These are phyloP conservation scores for Epichloe gansuensis DNA, from an alignment of 2,329 filamentous ascomycete species.

Conservation along the genomic window DNA sequence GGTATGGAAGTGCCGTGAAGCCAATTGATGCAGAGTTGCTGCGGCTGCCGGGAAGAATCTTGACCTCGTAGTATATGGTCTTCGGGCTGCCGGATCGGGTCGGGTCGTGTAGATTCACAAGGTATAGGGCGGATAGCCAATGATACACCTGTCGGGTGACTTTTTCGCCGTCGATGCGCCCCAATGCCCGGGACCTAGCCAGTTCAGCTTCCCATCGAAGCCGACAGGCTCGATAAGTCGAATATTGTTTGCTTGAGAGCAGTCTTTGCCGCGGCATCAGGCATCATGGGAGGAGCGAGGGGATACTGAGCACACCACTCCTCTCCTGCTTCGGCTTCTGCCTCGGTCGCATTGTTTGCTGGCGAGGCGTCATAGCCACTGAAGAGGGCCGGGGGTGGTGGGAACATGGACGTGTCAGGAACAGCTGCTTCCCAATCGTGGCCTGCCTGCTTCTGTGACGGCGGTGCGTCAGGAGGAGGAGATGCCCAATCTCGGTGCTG, in stretches of 20 bases:
- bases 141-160: constrained; percentile 49
- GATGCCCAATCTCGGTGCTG: constrained; percentile 15
- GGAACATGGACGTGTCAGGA: constrained; percentile 60
- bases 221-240: constrained; percentile 38
- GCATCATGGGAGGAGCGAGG: constrained; percentile 40
- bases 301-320: constrained; percentile 52
- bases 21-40: constrained; percentile 52
- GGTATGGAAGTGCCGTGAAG: constrained; percentile 63
- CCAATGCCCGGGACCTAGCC: constrained; percentile 40
- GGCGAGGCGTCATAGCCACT: constrained; percentile 51
- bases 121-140: constrained; percentile 61
- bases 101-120: constrained; percentile 46
- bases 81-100: constrained; percentile 27
- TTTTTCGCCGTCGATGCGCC: constrained; percentile 26
- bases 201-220: constrained; percentile 35
- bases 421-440: constrained; percentile 63
- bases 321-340: constrained; percentile 52
- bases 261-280: constrained; percentile 31
- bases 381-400: constrained; percentile 59
- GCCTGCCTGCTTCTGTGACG: constrained; percentile 20
- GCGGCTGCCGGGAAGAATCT: constrained; percentile 33
- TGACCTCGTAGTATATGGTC: constrained; percentile 63
- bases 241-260: constrained; percentile 42
- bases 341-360: constrained; percentile 55
- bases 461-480: constrained; percentile 26